Conservation (phyloP, 345 rosid genomes). For the Geranium rotundifolium region DNA sequence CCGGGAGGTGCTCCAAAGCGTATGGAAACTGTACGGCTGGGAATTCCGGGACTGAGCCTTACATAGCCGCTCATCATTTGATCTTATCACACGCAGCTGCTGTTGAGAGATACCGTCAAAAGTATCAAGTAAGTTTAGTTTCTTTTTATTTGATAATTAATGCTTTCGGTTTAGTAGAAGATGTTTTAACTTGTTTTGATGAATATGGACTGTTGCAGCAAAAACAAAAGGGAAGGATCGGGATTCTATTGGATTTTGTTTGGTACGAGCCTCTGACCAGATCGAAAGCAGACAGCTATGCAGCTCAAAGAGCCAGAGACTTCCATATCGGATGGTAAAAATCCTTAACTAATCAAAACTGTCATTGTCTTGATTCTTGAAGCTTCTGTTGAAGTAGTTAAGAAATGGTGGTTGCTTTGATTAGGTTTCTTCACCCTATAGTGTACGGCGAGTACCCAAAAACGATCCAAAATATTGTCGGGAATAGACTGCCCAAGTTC, state of each 20-base stretch:
- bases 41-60: constrained; percentile 84
- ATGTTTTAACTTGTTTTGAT: not conserved
- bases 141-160: not conserved
- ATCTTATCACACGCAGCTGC: constrained; percentile 79
- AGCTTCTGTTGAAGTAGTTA: too few species aligned
- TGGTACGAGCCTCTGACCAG: constrained; percentile 95
- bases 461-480: constrained; percentile 76
- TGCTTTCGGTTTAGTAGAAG: not conserved
- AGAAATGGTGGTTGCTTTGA: not conserved
- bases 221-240: constrained; percentile 80
- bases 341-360: not conserved
- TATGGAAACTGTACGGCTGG: constrained; percentile 78
- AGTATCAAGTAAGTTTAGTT: constrained; percentile 48
- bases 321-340: constrained; percentile 88
- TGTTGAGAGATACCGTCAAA: constrained; percentile 67
- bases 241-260: constrained; percentile 79
- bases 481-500: constrained; percentile 71
- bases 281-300: constrained; percentile 69
- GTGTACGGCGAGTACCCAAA: constrained; percentile 86
- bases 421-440: constrained; percentile 87
- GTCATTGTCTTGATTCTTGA: too few species aligned
- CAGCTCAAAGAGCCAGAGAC: constrained; percentile 96
- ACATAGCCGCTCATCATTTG: constrained; percentile 75
- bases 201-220: constrained; percentile 21
- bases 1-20: constrained; percentile 77